Evolutionary conservation across 2,329 filamentous ascomycete species (phyloP).

Genomic region (Pseudogymnoascus sp.): DNA sequence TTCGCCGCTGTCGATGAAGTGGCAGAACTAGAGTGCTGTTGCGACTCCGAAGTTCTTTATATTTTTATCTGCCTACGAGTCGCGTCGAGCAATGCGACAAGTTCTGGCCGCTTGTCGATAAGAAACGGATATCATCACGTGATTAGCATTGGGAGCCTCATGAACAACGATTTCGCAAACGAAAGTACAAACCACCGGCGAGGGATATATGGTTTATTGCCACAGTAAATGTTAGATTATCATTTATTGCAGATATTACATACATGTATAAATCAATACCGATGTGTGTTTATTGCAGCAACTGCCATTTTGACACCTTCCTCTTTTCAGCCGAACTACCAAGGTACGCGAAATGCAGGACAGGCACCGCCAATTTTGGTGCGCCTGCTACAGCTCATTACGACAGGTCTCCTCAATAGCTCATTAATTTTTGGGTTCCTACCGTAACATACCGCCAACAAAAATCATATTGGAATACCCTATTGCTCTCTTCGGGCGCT

Average conservation of each 20-base stretch:
- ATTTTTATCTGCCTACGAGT: neutral
- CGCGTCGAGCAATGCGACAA: conserved; percentile 6
- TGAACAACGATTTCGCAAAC: neutral
- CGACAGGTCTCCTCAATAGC: conserved; percentile 1
- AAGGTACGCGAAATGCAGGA: conserved; percentile 5
- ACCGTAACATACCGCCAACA: neutral
- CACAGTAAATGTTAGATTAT: neutral
- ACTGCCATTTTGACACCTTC: neutral
- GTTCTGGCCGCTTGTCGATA: neutral
- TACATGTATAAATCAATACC: neutral
- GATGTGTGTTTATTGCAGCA: neutral
- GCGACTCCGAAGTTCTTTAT: conserved; percentile 6
- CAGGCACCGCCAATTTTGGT: conserved; percentile 3
- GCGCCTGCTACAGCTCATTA: neutral
- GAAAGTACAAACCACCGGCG: neutral
- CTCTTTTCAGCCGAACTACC: neutral
- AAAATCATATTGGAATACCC: neutral
- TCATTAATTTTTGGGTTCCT: neutral
- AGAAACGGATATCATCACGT: conserved; percentile 1
- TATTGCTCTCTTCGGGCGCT: neutral
- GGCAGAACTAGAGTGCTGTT: conserved; percentile 6
- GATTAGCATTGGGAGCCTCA: neutral
- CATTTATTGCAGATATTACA: neutral
- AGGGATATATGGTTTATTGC: neutral
- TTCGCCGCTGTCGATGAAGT: neutral